Conservation (phyloP, 768 basidiomycete genomes). For the Serendipita indica region DNA sequence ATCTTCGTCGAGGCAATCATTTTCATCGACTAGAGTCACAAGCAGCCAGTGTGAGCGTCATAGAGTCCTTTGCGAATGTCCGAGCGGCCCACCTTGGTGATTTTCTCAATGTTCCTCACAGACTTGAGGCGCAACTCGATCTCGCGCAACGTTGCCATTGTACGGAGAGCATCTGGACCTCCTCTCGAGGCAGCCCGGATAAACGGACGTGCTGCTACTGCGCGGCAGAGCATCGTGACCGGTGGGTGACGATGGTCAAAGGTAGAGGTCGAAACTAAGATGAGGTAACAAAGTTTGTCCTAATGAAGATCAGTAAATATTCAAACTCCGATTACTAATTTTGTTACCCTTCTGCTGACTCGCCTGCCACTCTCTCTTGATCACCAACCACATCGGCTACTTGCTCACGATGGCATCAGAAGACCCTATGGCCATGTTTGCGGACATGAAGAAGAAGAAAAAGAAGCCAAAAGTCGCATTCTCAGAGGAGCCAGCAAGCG, state of each 20-base stretch:
- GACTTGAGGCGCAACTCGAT: constrained; percentile 94
- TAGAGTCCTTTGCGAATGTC: not conserved
- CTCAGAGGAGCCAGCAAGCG: constrained; percentile 67
- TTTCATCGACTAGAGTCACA: constrained; percentile 72
- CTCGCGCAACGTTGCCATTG: constrained; percentile 96
- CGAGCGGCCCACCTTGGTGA: constrained; percentile 68
- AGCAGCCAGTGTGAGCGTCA: not conserved
- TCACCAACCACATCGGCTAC: constrained; percentile 12
- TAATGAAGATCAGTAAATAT: not conserved
- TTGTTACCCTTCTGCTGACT: not conserved
- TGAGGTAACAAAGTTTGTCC: not conserved
- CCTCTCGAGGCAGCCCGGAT: constrained; percentile 25
- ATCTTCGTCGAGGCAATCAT: constrained; percentile 99
- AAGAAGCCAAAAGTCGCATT: constrained; percentile 83
- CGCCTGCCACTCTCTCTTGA: constrained; percentile 13
- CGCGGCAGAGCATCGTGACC: constrained; percentile 33
- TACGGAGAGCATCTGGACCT: constrained; percentile 42
- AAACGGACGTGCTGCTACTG: constrained; percentile 32
- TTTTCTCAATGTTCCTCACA: constrained; percentile 97
- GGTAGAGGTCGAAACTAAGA: constrained; percentile 8
- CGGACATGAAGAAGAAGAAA: constrained; percentile 56
- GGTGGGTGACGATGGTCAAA: not conserved
- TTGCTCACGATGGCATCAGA: constrained; percentile 39
- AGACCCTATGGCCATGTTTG: constrained; percentile 70
- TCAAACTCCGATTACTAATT: constrained; percentile 12